Evolutionary conservation across 768 basidiomycete genomes (phyloP).

Genomic region (Leccinum pellstonianum): DNA sequence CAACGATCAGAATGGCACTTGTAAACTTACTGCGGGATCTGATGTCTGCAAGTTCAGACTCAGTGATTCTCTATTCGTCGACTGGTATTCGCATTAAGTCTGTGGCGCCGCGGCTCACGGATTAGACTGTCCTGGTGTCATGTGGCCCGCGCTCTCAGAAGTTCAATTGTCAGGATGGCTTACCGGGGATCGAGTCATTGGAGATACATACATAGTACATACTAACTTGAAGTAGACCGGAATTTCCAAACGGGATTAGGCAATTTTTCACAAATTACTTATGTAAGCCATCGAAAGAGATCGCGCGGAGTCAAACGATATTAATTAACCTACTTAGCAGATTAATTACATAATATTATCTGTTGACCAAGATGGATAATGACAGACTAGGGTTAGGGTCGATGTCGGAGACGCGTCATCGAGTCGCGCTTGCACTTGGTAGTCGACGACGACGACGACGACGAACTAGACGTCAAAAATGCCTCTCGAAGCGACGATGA

Average conservation of each 20-base stretch:
- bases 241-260: too few relatives aligned
- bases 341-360: not conserved
- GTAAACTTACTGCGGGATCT: not conserved
- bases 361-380: not conserved
- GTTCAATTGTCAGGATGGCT: too few relatives aligned
- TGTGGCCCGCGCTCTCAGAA: too few relatives aligned
- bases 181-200: too few relatives aligned
- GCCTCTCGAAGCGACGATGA: constrained; percentile 97
- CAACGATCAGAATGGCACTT: not conserved
- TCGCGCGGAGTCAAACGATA: too few relatives aligned
- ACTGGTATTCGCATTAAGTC: not conserved
- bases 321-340: too few relatives aligned
- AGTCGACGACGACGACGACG: not conserved
- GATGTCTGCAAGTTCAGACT: not conserved
- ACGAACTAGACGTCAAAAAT: constrained; percentile 46
- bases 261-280: too few relatives aligned
- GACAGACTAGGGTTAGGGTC: constrained; percentile 25
- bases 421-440: constrained; percentile 5
- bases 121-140: not conserved
- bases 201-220: too few relatives aligned
- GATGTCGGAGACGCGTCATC: constrained; percentile 28
- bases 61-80: not conserved
- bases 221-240: too few relatives aligned
- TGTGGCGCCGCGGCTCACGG: not conserved
- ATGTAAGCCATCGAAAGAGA: too few relatives aligned